Evolutionary conservation across 2,329 filamentous ascomycete species (phyloP), one percentile per base, ranked within the genome.

Genomic region (Dryadomyces quercivorus): DNA sequence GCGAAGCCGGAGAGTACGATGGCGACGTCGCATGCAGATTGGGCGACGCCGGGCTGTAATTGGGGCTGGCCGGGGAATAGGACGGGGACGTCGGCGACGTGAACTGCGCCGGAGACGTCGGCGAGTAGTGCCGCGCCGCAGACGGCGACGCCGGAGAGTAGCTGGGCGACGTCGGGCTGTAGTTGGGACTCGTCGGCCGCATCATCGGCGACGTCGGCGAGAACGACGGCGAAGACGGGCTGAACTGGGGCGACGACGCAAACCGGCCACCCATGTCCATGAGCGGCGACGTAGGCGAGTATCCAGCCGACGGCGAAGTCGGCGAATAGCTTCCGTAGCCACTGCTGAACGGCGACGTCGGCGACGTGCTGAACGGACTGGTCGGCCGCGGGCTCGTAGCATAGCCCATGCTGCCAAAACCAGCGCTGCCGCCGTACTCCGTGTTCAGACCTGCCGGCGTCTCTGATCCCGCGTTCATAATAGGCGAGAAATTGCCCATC

Each of bases 231-330:
- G 80, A 83, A 4, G 78, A 75, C 1, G 80, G 80, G 58, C 76
- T 83, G 67, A 84, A 85, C 36, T 77, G 78, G 3, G 81, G 81
- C 57, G 80, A 83, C 21, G 75, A 71, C 26, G 61, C 57, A 61
- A 75, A 81, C 20, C 77, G 73, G 49, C 72, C 68, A 36, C 69
- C 72, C 66, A 81, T 65, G 51, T 74, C 74, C 57, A 85, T 69
- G 73, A 81, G 70, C 36, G 78, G 87, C 50, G 87, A 92, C 0
- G 87, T 89, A 3, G 88, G 88, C 46, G 86, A 88, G 70, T 89
- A 90, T 2, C 80, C 80, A 9, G 80, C 81, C 43, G 81, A 81
- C 50, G 87, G 87, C 38, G 87, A 92, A 1, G 88, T 83, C 1
- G 88, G 87, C 48, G 86, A 88, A 69, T 89, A 90, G 38, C 81